Base-by-base conservation (phyloP, 495 filamentous ascomycete species). In the Trichocladium antarcticum region DNA sequence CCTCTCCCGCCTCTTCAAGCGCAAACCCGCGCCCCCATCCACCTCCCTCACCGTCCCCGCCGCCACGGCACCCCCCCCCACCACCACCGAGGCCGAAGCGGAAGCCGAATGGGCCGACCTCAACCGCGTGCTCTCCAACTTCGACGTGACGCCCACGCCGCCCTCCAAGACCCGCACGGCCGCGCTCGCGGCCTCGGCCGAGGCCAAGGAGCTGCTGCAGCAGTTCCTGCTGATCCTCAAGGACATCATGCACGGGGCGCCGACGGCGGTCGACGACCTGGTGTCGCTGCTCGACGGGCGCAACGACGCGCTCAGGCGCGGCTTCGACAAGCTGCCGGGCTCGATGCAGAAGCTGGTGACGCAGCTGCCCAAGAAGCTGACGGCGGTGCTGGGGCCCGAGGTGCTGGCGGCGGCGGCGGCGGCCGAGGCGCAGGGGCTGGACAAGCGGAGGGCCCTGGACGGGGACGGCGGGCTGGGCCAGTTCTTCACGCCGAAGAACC, bases 211-310 rank as follows among this genome's bases (percentile, higher is more conserved):
- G 9, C 74, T 95, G 3, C 72, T 93, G 32, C 74, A 78, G 37
- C 83, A 82, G 51, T 98, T 98, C 74, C 86, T 85, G 16, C 68
- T 87, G 35, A 81, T 96, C 27, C 81, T 98, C 53, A 89, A 87
- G 57, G 90, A 96, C 63, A 70, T 95, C n/a, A 74, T 86, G 48
- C 89, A 87, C 62, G 90, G 90, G 44, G 90, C 85, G 6, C 90
- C 90, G 20, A 93, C 89, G 0, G 92, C 92, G 12, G 95, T 93
- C 61, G 77, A 83, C 58, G 92, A 98, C 66, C 80, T 98, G 10
- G 78, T 86, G 22, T 68, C 74, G 55, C 80, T 98, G 14, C 72
- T 98, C 28, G 86, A 84, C 12, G 84, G 86, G 60, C 82, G 80
- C 17, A 85, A 92, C 57, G 76, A 77, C 36, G 78, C 83, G 47